These are phyloP conservation scores for Biscogniauxia mediterranea DNA, from an alignment of 2,329 filamentous ascomycete genomes.

Conservation along the genomic window DNA sequence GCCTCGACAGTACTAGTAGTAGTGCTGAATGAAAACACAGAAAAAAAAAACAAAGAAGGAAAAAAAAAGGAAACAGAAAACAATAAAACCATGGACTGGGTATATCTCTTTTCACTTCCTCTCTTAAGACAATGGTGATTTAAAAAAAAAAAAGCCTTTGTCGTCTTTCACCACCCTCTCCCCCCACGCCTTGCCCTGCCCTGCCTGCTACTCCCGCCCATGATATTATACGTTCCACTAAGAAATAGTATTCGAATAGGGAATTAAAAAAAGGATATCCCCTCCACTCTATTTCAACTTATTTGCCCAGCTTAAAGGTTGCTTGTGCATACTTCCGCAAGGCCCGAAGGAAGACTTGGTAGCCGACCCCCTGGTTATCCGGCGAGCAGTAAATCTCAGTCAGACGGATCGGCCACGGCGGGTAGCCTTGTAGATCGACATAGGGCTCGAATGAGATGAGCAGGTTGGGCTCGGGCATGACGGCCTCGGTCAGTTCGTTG, in stretches of 20 bases:
- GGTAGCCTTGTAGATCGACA: constrained; percentile 85
- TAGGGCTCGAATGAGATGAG: constrained; percentile 83
- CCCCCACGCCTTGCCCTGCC: not conserved
- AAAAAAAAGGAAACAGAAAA: too few relatives aligned
- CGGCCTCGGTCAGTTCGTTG: constrained; percentile 74
- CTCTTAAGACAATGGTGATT: not conserved
- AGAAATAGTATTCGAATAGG: not conserved
- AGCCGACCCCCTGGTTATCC: constrained; percentile 81
- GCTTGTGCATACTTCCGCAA: constrained; percentile 82
- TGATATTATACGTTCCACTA: not conserved
- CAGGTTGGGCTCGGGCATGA: constrained; percentile 88
- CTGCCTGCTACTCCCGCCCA: not conserved
- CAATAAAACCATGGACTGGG: constrained; percentile 8
- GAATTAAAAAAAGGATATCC: not conserved
- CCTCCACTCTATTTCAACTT: constrained; percentile 16
- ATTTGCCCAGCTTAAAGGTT: constrained; percentile 81
- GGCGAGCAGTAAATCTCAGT: constrained; percentile 86
- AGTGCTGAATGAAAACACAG: too few relatives aligned
- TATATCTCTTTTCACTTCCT: constrained; percentile 14
- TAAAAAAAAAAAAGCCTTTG: not conserved
- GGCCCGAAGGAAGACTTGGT: constrained; percentile 87
- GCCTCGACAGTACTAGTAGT: constrained; percentile 1
- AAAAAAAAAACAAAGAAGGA: too few relatives aligned
- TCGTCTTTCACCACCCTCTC: not conserved
- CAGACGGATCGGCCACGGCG: constrained; percentile 91